Base-by-base conservation (phyloP, 2,329 filamentous ascomycete species). In the Zymoseptoria pseudotritici region DNA sequence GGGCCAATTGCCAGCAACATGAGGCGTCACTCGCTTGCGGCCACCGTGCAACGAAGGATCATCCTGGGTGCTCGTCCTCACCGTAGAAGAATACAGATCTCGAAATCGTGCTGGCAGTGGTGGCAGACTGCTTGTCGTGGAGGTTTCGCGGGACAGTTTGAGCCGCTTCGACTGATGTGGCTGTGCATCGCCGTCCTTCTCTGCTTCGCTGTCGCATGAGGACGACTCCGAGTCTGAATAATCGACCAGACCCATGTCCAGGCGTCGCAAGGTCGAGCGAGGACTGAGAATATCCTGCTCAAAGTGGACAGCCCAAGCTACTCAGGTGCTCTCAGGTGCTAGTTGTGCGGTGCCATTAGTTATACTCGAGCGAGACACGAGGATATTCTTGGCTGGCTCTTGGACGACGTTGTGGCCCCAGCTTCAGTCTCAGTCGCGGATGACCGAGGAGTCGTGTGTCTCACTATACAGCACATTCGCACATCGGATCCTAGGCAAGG, bases 1-100 rank as follows among this genome's bases (percentile, higher is more conserved):
- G 1, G 93, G 91, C 94, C 94, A 99, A 73, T 91, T 90, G 61
- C 94, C 94, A 61, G 86, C 84, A 24, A 93, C 80, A 75, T 99
- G 94, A 22, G 93, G 92, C 54, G 86, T 89, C 59, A 87, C 83
- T 50, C 94, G 84, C 71, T 87, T 90, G 53, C 93, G 86, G 57
- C 94, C 94, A 31, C 88, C 88, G 73, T 99, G 94, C 60, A 97
- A 79, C 61, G 82, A 80, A 0, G 93, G 91, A 71, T 96, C 89
- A 75, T 97, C 94, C 67, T 80, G 81, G 50, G 87, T 87, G 74
- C 88, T 90, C 63, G 88, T 80, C 63, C 93, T 86, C 56, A 89
- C 86, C 50, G 86, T 89, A 10, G 89, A 87, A 26, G 92, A 88
- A 75, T 99, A 97, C 58, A 97, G 82, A 73, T 97, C 89, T 73